These are phyloP conservation scores for Aspergillaceae sp. DNA, from an alignment of 2,329 filamentous ascomycete genomes.

Conservation along the genomic window DNA sequence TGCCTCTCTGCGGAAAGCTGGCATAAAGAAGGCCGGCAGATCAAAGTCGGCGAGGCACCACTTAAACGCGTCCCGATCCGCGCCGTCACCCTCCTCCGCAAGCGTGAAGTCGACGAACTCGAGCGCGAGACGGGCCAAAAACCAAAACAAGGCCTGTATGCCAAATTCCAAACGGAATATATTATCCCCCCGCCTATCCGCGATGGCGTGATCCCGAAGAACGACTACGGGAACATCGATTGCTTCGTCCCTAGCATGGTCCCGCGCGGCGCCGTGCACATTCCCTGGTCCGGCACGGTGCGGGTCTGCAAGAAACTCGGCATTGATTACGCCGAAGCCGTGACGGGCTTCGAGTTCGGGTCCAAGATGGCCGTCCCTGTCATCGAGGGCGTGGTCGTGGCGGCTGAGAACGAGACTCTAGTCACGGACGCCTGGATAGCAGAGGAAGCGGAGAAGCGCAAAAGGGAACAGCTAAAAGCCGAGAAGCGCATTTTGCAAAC, in stretches of 20 bases:
- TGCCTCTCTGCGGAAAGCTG: conserved; percentile 93
- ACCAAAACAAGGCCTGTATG: conserved; percentile 77
- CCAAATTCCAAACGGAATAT: conserved; percentile 80
- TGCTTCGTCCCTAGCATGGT: conserved; percentile 92
- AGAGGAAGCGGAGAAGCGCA: conserved; percentile 63
- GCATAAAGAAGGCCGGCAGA: conserved; percentile 88
- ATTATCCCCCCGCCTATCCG: conserved; percentile 83
- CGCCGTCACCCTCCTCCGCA: conserved; percentile 78
- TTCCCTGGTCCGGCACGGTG: conserved; percentile 67
- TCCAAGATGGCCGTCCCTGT: conserved; percentile 89
- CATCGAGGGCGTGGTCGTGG: conserved; percentile 81
- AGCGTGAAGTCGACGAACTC: conserved; percentile 80
- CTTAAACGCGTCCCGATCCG: conserved; percentile 84
- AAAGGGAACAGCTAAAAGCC: conserved; percentile 77
- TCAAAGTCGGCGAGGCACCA: conserved; percentile 61
- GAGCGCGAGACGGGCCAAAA: conserved; percentile 73
- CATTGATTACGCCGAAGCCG: conserved; percentile 87
- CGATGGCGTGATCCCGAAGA: conserved; percentile 83
- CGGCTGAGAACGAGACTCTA: conserved; percentile 64
- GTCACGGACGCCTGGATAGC: conserved; percentile 72
- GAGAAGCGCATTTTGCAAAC: conserved; percentile 62
- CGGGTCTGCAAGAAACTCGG: conserved; percentile 74
- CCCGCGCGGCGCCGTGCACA: conserved; percentile 71
- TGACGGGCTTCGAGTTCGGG: conserved; percentile 93
- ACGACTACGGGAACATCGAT: conserved; percentile 93